Percentiles rank a stretch among this genome's conserved stretches.
Conservation (phyloP, 2,329 filamentous ascomycete genomes). For the Exophiala xenobiotica region DNA sequence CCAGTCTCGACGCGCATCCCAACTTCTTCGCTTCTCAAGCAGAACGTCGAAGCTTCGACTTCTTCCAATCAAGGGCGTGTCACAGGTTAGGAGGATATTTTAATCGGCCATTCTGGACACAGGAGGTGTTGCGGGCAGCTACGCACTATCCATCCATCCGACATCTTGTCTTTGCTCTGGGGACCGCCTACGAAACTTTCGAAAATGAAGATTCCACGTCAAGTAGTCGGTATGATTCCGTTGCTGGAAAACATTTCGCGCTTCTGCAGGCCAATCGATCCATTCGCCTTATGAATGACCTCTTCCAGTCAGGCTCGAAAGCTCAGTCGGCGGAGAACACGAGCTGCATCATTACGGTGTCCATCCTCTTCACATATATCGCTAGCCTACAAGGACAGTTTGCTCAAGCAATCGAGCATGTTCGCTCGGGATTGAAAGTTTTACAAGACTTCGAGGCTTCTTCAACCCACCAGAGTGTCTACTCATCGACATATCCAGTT, state of each 20-base stretch:
- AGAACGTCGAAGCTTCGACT: conserved; percentile 41
- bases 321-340: conserved; percentile 34
- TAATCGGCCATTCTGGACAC: conserved; percentile 46
- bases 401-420: conserved; percentile 42
- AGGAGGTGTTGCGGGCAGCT: conserved; percentile 48
- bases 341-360: conserved; percentile 42
- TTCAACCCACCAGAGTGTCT: background rate
- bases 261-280: conserved; percentile 52
- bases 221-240: conserved; percentile 10
- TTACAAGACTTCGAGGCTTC: conserved; percentile 18
- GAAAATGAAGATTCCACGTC: conserved; percentile 5
- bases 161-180: conserved; percentile 53
- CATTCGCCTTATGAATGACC: conserved; percentile 39
- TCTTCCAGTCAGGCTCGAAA: conserved; percentile 37
- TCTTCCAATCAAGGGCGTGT: conserved; percentile 44
- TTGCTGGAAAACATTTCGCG: conserved; percentile 35
- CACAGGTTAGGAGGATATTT: conserved; percentile 47
- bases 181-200: conserved; percentile 47
- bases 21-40: conserved; percentile 33
- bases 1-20: conserved; percentile 30
- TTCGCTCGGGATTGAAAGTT: conserved; percentile 35
- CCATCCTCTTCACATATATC: conserved; percentile 55
- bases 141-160: conserved; percentile 48
- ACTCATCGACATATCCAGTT: conserved; percentile 6
- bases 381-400: conserved; percentile 55